These are phyloP conservation scores for Suillus paluster DNA, from an alignment of 768 basidiomycete species.

Conservation along the genomic window DNA sequence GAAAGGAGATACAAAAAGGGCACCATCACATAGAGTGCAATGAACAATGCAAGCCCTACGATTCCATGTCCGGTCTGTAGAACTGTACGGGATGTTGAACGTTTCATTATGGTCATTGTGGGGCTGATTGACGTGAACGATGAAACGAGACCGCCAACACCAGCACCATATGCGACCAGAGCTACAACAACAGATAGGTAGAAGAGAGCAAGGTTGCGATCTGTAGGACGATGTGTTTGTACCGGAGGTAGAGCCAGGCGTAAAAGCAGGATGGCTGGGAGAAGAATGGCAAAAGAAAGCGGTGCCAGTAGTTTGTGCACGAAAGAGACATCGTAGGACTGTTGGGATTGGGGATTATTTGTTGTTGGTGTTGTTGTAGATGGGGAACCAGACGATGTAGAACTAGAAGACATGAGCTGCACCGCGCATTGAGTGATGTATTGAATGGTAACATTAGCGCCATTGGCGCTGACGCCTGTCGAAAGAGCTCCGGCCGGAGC, in stretches of 20 bases:
- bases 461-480: constrained; percentile 66
- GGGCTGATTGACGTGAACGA: constrained; percentile 62
- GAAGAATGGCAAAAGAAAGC: constrained; percentile 49
- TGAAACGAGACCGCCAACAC: constrained; percentile 62
- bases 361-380: constrained; percentile 22
- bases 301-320: constrained; percentile 52
- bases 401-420: constrained; percentile 29
- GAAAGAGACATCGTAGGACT: constrained; percentile 47
- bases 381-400: constrained; percentile 23
- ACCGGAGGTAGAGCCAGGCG: constrained; percentile 48
- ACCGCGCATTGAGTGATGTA: constrained; percentile 67
- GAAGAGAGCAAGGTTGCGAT: constrained; percentile 33
- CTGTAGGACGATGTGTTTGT: constrained; percentile 21
- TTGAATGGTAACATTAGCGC: constrained; percentile 64
- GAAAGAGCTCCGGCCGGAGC: constrained; percentile 66
- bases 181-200: constrained; percentile 45
- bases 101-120: constrained; percentile 32
- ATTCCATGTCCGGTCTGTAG: constrained; percentile 67
- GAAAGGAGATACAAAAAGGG: constrained; percentile 46
- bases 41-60: constrained; percentile 67
- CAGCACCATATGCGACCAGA: constrained; percentile 58
- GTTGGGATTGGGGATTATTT: constrained; percentile 26
- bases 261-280: constrained; percentile 45
- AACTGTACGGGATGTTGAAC: constrained; percentile 33
- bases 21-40: constrained; percentile 58